Evolutionary conservation across 2,329 filamentous ascomycete genomes (phyloP), one percentile per base, ranked within the genome.

Genomic region (Fusarium redolens): DNA sequence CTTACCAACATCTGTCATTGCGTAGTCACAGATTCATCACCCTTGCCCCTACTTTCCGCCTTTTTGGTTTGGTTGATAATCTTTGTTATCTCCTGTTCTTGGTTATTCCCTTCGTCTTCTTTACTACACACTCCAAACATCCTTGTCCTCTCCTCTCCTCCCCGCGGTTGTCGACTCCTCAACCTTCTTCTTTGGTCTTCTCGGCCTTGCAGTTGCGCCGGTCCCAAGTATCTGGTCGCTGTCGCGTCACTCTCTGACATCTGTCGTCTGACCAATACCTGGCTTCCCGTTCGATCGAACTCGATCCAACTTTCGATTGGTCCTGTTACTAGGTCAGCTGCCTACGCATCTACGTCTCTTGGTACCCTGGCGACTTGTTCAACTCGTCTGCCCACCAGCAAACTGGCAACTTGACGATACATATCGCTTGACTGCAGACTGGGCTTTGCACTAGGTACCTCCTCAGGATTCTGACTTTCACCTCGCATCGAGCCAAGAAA

Each of bases 201-300:
- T 69, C 44, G 64, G 44, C 52, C 63, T 73, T 61, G 55, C 41
- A 50, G 55, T 58, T 58, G 61, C 61, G 62, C 58, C 51, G 63
- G 51, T 61, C 68, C 74, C 73, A 75, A 74, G 40, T 68, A 63
- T 69, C 61, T 62, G 69, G 65, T 65, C 69, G 55, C 61, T 71
- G 60, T 75, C 74, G 66, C 72, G 64, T 77, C 65, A 71, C 69
- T 66, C 51, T 72, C 67, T 73, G 67, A 65, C 61, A 70, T 61
- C 57, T 65, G 52, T 71, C 72, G 61, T 57, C 73, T 76, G 74
- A 75, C 66, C 65, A 69, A 62, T 67, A 72, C 57, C 62, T 57
- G 58, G 56, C 63, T 71, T 73, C 63, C 65, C 59, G 62, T 68
- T 72, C 65, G 64, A 60, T 63, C 65, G 17, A 51, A 48, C 45